Evolutionary conservation across 73 alveolate species (phyloP), one percentile per base, ranked within the genome.

Genomic region (Paraurostyla sp.): DNA sequence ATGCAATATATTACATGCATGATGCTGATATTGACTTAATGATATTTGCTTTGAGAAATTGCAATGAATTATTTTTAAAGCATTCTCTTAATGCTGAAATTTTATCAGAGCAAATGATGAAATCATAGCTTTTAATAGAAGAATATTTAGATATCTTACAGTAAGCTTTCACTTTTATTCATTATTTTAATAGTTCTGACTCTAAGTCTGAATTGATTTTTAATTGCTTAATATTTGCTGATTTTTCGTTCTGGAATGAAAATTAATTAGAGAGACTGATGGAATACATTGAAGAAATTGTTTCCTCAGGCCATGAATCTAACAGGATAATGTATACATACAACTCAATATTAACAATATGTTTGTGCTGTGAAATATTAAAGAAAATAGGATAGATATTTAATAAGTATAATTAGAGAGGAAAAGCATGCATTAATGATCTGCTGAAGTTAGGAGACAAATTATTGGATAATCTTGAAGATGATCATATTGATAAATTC

Each of bases 1-100:
- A 50, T 38, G 89, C 95, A 0, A 63, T 40, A 22, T 73, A 46
- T 51, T 90, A 90, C 90, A 45, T 91, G 71, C 80, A 76, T 32
- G 86, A 73, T 48, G 89, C 80, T 16, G 80, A 35, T 41, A 69
- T 45, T 2, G 78, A 85, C 42, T 33, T 85, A 51, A 54, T 85
- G 82, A 49, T 68, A 41, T 85, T 71, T 85, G 84, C 88, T 48
- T 33, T 85, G 49, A 68, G 78, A 36, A 85, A 85, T 43, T 43
- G 50, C 30, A 85, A 85, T 50, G 88, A 85, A 49, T 50, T 59
- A 42, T 85, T 85, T 71, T 49, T 85, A 6, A 69, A 56, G 57
- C 51, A 49, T 52, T 69, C 93, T 7, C 59, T 85, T 2, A 85
- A 73, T 40, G 50, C 71, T 0, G 71, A 69, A 27, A 71, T 85